Base-by-base conservation (phyloP, 345 rosid genomes). In the Eucalyptus virginea region DNA sequence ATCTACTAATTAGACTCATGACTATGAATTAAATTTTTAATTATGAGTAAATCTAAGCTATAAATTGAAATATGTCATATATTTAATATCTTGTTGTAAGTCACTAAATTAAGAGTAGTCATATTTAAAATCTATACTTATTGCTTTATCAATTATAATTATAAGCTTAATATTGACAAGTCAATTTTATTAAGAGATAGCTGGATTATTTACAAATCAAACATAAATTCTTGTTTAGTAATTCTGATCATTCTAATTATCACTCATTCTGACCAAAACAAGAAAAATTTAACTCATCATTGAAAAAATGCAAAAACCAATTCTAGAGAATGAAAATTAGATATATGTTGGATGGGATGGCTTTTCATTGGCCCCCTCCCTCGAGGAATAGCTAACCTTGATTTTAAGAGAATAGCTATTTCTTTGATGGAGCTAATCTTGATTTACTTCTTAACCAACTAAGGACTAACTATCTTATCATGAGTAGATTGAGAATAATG, bases 401-500 rank as follows among this genome's bases (percentile, higher is more conserved):
- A 54, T 54, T 54, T 54, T 21, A 21, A 54, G 11, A 54, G 26
- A 54, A 54, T 21, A 54, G 26, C 58, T 54, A 54, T 54, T 54
- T 3, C 11, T 21, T 21, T 54, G 58, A 54, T 19, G 26, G 0
- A 54, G 26, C 58, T 54, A 54, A 54, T 54, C 0, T 21, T 54
- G 58, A 54, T 54, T 4, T 7, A 21, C 1, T 54, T 50, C 54
- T 21, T 54, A 21, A 19, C 58, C 11, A 52, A 21, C 16, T 21
- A 21, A 52, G 5, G 26, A 54, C 58, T 19, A 52, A 19, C 56
- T 19, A 23, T 54, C 26, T 54, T 23, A 21, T 23, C 28, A 54
- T 21, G 11, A 8, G 10, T 21, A 54, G 24, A 54, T 0, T 8
- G 1, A 23, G 26, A 23, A 9, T 9, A 23, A 21, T 54, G 28